phyloP scores from a whole-genome alignment of 495 filamentous ascomycete species.

The Hypoxylon crocopeplum region DNA sequence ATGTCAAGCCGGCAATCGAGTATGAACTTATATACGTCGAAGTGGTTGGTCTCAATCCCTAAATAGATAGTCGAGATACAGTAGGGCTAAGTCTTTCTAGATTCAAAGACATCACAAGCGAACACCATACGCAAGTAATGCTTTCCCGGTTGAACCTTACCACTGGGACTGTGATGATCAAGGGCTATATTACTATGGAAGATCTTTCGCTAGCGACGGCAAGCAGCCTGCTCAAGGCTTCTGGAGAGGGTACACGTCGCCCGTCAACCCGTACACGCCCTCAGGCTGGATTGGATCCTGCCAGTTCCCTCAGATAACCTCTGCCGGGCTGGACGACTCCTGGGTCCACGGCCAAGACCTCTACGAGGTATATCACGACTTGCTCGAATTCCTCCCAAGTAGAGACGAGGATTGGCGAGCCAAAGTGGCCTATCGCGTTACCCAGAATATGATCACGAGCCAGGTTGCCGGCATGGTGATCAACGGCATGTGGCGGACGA shows the following conservation, averaged over 20 bases:
- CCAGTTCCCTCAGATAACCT: constrained; percentile 75
- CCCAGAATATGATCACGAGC: constrained; percentile 73
- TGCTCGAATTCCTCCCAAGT: constrained; percentile 64
- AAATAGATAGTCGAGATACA: neutral
- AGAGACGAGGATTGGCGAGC: constrained; percentile 41
- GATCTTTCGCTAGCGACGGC: constrained; percentile 48
- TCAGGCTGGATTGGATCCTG: constrained; percentile 68
- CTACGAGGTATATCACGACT: constrained; percentile 66
- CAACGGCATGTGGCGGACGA: constrained; percentile 61
- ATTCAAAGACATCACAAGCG: constrained; percentile 79
- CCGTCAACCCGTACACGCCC: constrained; percentile 64
- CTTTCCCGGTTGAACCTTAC: constrained; percentile 69
- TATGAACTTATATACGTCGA: constrained; percentile 72
- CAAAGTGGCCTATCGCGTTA: constrained; percentile 65
- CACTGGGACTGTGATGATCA: constrained; percentile 69
- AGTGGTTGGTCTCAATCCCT: constrained; percentile 50
- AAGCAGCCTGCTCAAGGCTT: constrained; percentile 54
- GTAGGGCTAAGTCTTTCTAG: constrained; percentile 38
- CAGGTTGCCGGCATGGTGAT: constrained; percentile 72
- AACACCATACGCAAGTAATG: constrained; percentile 72
- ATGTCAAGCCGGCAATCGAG: constrained; percentile 51
- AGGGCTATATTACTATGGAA: constrained; percentile 66
- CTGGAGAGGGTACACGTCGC: constrained; percentile 63
- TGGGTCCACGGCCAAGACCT: constrained; percentile 71
- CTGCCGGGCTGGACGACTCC: constrained; percentile 66